Evolutionary conservation across 2,329 filamentous ascomycete species (phyloP).

Genomic region (Ceratocystis smalleyi): DNA sequence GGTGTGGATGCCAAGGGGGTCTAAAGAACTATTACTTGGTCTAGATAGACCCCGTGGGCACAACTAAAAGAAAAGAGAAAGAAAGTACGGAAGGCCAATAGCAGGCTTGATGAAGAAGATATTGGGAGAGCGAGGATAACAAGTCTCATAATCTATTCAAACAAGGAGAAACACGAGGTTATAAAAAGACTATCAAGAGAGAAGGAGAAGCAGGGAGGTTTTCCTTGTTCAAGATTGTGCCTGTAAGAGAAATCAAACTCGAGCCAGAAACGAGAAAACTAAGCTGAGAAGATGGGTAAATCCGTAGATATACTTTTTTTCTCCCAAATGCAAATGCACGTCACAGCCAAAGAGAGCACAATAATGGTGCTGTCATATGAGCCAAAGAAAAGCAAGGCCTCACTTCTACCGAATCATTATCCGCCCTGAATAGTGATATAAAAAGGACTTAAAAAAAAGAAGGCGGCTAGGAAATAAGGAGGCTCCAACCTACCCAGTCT

Average conservation of each 20-base stretch:
- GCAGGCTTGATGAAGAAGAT: background rate
- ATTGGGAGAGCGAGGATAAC: background rate
- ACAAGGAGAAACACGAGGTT: background rate
- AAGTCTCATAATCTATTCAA: background rate
- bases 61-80: background rate
- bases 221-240: background rate
- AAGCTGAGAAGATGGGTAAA: background rate
- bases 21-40: background rate
- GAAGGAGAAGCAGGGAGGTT: background rate
- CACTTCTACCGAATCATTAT: background rate
- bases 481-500: background rate
- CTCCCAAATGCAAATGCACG: conserved; percentile 1
- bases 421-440: background rate
- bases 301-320: conserved; percentile 1
- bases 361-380: conserved; percentile 4
- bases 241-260: background rate
- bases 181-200: background rate
- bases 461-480: background rate
- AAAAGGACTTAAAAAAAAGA: background rate
- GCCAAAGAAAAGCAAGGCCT: background rate
- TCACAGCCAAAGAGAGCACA: conserved; percentile 1
- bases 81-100: background rate
- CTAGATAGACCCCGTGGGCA: background rate
- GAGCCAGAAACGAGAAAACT: background rate
- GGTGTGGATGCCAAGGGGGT: background rate